These are phyloP conservation scores for Talaromyces liani DNA, from an alignment of 495 filamentous ascomycete genomes.

Conservation along the genomic window DNA sequence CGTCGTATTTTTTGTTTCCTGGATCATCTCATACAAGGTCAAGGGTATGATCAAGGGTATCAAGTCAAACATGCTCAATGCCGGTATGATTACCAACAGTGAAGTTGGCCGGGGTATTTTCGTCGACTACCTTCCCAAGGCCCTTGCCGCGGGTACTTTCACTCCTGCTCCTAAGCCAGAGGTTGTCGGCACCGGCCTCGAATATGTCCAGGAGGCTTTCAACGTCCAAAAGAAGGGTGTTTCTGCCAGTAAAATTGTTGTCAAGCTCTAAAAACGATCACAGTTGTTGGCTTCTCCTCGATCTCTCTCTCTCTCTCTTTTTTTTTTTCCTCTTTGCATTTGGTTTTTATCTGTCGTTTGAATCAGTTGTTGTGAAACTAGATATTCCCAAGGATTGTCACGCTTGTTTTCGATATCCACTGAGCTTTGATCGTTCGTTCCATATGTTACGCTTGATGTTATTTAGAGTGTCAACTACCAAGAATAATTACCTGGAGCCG, in stretches of 20 bases:
- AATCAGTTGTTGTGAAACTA: background rate
- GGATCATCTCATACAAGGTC: conserved; percentile 11
- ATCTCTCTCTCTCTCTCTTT: background rate
- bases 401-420: background rate
- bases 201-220: conserved; percentile 5
- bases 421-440: background rate
- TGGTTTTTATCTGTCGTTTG: background rate
- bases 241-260: conserved; percentile 8
- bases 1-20: conserved; percentile 5
- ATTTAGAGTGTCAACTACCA: background rate
- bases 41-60: conserved; percentile 9
- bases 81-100: conserved; percentile 7
- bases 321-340: background rate
- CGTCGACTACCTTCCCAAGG: conserved; percentile 7
- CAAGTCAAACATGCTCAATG: conserved; percentile 5
- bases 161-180: conserved; percentile 8
- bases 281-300: background rate
- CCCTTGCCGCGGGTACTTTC: conserved; percentile 7
- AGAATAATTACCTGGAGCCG: background rate
- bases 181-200: background rate
- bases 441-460: background rate
- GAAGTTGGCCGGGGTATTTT: conserved; percentile 4
- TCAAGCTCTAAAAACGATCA: background rate
- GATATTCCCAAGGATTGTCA: background rate
- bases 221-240: conserved; percentile 14